Evolutionary conservation across 1,284 basidiomycete species (phyloP).

Genomic region (Sanghuangporus sanghuang): DNA sequence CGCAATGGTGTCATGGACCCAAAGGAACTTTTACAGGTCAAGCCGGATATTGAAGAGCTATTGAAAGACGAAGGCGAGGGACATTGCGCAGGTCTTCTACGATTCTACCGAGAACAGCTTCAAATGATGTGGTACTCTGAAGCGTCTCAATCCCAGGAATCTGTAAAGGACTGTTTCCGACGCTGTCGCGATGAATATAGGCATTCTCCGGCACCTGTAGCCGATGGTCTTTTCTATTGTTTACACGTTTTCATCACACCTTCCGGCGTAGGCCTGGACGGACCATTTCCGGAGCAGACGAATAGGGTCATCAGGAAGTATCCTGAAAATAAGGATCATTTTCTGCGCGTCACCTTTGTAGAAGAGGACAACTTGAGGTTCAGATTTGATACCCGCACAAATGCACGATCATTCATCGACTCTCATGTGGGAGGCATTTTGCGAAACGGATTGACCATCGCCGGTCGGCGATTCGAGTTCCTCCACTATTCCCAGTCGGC

Average conservation of each 20-base stretch:
- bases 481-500: constrained; percentile 45
- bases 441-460: constrained; percentile 36
- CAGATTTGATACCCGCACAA: constrained; percentile 47
- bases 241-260: constrained; percentile 56
- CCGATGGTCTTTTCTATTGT: constrained; percentile 46
- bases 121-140: constrained; percentile 27
- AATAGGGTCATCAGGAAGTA: constrained; percentile 60
- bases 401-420: constrained; percentile 41
- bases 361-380: constrained; percentile 50
- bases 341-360: constrained; percentile 59
- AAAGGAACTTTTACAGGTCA: constrained; percentile 35
- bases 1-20: constrained; percentile 38
- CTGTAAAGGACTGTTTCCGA: constrained; percentile 34
- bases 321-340: constrained; percentile 42
- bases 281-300: constrained; percentile 59
- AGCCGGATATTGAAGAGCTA: background rate
- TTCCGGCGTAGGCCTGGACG: constrained; percentile 50
- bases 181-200: constrained; percentile 28
- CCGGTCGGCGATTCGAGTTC: constrained; percentile 33
- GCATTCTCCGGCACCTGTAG: constrained; percentile 19
- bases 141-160: constrained; percentile 22
- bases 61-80: constrained; percentile 27
- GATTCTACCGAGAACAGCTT: constrained; percentile 33
- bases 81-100: constrained; percentile 37
- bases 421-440: constrained; percentile 39